Evolutionary conservation across 176 grass and related monocot genomes (phyloP).

Genomic region (Phoenix dactylifera): DNA sequence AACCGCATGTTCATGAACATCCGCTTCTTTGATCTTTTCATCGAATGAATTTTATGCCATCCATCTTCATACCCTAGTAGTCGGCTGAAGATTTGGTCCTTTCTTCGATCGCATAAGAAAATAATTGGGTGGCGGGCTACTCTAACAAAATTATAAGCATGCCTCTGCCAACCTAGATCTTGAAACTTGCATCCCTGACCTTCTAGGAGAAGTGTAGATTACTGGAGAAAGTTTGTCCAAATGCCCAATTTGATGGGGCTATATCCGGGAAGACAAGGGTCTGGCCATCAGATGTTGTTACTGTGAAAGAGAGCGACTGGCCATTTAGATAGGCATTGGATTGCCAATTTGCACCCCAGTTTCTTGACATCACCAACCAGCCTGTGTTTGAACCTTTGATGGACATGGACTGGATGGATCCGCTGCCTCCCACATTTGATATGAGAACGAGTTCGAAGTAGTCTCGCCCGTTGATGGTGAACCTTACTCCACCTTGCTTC

Average conservation of each 20-base stretch:
- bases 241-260: constrained; percentile 28
- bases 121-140: too few relatives aligned
- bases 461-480: constrained; percentile 63
- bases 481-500: constrained; percentile 49
- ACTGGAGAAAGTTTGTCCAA: constrained; percentile 69
- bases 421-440: constrained; percentile 47
- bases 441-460: constrained; percentile 77
- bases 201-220: constrained; percentile 38
- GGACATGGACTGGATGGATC: constrained; percentile 33
- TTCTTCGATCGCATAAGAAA: too few relatives aligned
- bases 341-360: constrained; percentile 77
- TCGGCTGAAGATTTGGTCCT: too few relatives aligned
- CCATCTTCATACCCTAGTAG: too few relatives aligned
- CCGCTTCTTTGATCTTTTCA: too few relatives aligned
- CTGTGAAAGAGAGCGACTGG: constrained; percentile 59
- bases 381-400: constrained; percentile 42
- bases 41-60: too few relatives aligned
- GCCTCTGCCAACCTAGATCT: too few relatives aligned
- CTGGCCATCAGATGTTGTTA: constrained; percentile 35
- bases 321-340: constrained; percentile 28
- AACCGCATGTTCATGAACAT: too few relatives aligned
- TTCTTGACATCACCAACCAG: constrained; percentile 50
- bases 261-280: constrained; percentile 25
- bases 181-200: too few relatives aligned
- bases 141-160: too few relatives aligned